Percentiles rank a stretch among this genome's conserved stretches.
These are phyloP conservation scores for Mortierella sp. DNA, from an alignment of 371 early-diverging fungal species.

Conservation along the genomic window DNA sequence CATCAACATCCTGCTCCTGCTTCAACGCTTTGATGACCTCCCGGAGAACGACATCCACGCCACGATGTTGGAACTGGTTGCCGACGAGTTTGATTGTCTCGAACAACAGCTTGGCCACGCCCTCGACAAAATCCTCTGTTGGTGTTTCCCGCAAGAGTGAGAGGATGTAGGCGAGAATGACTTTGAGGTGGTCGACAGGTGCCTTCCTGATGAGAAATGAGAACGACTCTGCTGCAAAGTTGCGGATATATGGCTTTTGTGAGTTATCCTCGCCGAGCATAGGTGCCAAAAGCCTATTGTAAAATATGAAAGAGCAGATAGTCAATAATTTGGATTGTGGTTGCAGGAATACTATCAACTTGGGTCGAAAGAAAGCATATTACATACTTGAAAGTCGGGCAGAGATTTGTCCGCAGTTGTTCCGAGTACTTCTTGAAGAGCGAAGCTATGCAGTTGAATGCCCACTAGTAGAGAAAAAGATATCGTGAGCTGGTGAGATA, in stretches of 20 bases:
- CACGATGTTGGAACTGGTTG: slow-evolving; percentile 46
- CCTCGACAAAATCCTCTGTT: slow-evolving; percentile 74
- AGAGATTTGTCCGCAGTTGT: slow-evolving; percentile 76
- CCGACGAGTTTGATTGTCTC: slow-evolving; percentile 79
- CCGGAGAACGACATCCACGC: slow-evolving; percentile 51
- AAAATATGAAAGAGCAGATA: too few species aligned
- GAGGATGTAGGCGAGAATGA: slow-evolving; percentile 72
- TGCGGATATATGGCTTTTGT: slow-evolving; percentile 83
- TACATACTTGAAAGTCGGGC: slow-evolving; percentile 76
- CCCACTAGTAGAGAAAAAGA: slow-evolving; percentile 62
- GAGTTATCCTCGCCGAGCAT: slow-evolving; percentile 74
- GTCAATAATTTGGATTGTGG: slow-evolving; percentile 1
- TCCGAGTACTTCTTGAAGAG: slow-evolving; percentile 91
- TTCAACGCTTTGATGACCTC: slow-evolving; percentile 47
- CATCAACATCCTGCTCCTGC: slow-evolving; percentile 37
- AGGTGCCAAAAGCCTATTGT: slow-evolving; percentile 74
- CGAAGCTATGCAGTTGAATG: slow-evolving; percentile 91
- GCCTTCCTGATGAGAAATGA: slow-evolving; percentile 90
- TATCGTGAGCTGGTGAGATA: background rate
- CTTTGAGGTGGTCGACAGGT: slow-evolving; percentile 68
- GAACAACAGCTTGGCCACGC: slow-evolving; percentile 83
- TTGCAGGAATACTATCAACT: background rate
- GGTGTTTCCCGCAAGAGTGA: slow-evolving; percentile 66
- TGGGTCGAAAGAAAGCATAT: background rate
- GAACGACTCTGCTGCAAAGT: slow-evolving; percentile 94